A percentile compares a stretch with the other conserved stretches of the same genome.
Evolutionary conservation across 129 eudicot genomes (phyloP).

Genomic region (Daucus carota): DH1_v3.0 NC_030389.2:10336501-10337000

Average conservation of each 20-base stretch:
- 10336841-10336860: conserved; percentile 74
- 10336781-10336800: no score
- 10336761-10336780: background rate
- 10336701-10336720: background rate
- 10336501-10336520: conserved; percentile 85
- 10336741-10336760: background rate
- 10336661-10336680: background rate
- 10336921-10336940: background rate
- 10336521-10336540: conserved; percentile 72
- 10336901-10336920: conserved; percentile 72
- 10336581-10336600: conserved; percentile 74
- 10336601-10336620: background rate
- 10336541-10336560: conserved; percentile 85
- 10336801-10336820: background rate
- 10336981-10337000: background rate
- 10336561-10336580: conserved; percentile 83
- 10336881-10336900: conserved; percentile 90
- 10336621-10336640: background rate
- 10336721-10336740: background rate
- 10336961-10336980: background rate
- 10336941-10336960: background rate
- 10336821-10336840: conserved; percentile 32
- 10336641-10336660: no score
- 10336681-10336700: background rate
- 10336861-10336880: conserved; percentile 77